Evolutionary conservation across 176 grass and related monocot genomes (phyloP).

Genomic region (Bromus sterilis): DNA sequence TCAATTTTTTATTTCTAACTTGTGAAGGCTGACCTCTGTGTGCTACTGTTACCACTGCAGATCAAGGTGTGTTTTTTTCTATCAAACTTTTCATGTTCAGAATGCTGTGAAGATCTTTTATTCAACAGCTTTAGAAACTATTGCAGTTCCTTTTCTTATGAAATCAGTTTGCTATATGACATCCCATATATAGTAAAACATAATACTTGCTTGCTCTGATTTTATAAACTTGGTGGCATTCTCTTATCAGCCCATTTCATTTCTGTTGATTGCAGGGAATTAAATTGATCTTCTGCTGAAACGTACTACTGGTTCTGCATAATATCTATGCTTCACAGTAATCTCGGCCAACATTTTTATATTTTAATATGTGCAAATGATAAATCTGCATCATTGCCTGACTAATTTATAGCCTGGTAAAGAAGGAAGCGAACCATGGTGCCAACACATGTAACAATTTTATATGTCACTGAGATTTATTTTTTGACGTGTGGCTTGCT

Average conservation of each 20-base stretch:
- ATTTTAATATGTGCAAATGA: too few relatives aligned
- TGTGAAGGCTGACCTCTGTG: too few relatives aligned
- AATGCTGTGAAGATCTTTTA: neutral
- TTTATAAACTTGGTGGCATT: neutral
- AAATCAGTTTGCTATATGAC: neutral
- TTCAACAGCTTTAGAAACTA: neutral
- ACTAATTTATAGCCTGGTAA: too few relatives aligned
- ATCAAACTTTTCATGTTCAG: neutral
- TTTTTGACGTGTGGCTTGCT: too few relatives aligned
- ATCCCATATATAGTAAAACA: neutral
- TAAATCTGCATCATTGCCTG: too few relatives aligned
- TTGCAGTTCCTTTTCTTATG: neutral
- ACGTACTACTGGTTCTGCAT: neutral
- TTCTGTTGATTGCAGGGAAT: too few relatives aligned
- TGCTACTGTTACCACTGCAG: neutral
- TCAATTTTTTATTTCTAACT: neutral
- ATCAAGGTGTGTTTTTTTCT: neutral
- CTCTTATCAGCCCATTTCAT: neutral
- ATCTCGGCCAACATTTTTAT: too few relatives aligned
- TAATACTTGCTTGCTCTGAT: neutral
- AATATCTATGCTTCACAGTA: conserved; percentile 1
- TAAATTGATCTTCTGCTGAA: conserved; percentile 15
- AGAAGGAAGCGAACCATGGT: too few relatives aligned
- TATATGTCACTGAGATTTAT: too few relatives aligned
- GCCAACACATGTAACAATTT: too few relatives aligned